phyloP scores from a whole-genome alignment of 169 alveolate genomes.

The Eimeria acervulina region DNA sequence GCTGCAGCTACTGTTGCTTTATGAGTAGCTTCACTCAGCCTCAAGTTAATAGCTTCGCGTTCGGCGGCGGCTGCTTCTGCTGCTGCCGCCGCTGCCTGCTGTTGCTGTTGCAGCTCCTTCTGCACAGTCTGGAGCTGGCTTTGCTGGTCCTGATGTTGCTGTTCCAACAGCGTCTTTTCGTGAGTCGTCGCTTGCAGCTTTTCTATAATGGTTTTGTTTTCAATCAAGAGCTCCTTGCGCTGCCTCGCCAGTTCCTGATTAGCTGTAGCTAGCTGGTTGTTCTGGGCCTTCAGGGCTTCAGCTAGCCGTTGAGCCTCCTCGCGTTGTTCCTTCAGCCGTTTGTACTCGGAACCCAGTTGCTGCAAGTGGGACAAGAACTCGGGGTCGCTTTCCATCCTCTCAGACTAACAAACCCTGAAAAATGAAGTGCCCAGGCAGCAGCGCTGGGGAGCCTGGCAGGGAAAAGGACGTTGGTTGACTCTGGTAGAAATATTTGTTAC shows the following conservation, averaged over 20 bases:
- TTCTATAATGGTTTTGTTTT: conserved; percentile 60
- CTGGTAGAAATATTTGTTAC: not conserved
- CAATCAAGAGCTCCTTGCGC: conserved; percentile 53
- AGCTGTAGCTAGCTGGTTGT: conserved; percentile 10
- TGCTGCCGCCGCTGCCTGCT: conserved; percentile 12
- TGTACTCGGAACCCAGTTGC: conserved; percentile 62
- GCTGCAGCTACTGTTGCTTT: conserved; percentile 69
- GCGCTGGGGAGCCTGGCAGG: not conserved
- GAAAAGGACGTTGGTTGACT: not conserved
- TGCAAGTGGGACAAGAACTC: conserved; percentile 69
- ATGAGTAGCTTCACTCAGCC: not conserved
- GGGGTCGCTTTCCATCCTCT: conserved; percentile 51
- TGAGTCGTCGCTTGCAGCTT: conserved; percentile 60
- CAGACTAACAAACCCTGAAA: not conserved
- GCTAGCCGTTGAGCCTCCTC: conserved; percentile 57
- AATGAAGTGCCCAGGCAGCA: not conserved
- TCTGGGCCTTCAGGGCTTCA: conserved; percentile 31
- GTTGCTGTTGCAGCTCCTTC: conserved; percentile 57
- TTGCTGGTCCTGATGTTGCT: conserved; percentile 5
- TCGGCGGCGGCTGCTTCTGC: conserved; percentile 34
- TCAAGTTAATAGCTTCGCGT: not conserved
- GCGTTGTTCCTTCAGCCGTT: conserved; percentile 54
- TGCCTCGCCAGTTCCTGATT: conserved; percentile 48
- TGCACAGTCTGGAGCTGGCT: conserved; percentile 21
- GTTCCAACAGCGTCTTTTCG: conserved; percentile 39